Percentiles rank a stretch among this genome's conserved stretches.
Evolutionary conservation across 257 asterid species (phyloP).

Genomic region (Lavandula angustifolia): DNA sequence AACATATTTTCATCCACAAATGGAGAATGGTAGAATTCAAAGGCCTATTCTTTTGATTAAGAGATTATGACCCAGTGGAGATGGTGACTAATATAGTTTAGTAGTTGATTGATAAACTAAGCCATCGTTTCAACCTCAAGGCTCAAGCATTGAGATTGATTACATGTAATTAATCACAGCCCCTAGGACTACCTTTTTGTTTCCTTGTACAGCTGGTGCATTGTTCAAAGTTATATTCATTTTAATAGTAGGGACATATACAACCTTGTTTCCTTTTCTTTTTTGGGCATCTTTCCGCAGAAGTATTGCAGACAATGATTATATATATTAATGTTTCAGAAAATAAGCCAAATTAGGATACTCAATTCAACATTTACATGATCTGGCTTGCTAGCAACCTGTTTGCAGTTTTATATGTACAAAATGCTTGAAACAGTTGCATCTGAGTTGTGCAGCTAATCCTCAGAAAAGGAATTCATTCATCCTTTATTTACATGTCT

Average conservation of each 20-base stretch:
- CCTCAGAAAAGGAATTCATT: too few species aligned
- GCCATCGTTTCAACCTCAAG: background rate
- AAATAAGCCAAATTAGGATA: background rate
- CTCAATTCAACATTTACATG: constrained; percentile 30
- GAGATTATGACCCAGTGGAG: too few species aligned
- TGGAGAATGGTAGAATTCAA: too few species aligned
- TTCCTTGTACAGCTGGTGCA: constrained; percentile 21
- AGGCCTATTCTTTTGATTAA: too few species aligned
- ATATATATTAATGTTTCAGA: constrained; percentile 17
- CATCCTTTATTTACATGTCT: constrained; percentile 45
- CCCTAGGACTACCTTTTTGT: background rate
- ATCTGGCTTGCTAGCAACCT: too few species aligned
- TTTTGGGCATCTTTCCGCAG: too few species aligned
- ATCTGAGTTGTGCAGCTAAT: background rate
- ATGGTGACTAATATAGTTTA: too few species aligned
- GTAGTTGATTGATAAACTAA: background rate
- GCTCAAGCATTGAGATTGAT: too few species aligned
- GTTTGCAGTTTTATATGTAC: constrained; percentile 21
- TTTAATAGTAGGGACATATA: background rate
- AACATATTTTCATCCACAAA: too few species aligned
- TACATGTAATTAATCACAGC: too few species aligned
- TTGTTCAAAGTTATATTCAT: background rate
- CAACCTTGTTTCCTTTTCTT: too few species aligned
- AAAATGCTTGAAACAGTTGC: constrained; percentile 16
- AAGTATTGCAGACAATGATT: background rate